phyloP scores from a whole-genome alignment of 2,329 filamentous ascomycete genomes.

The Cytospora schulzeri region DNA sequence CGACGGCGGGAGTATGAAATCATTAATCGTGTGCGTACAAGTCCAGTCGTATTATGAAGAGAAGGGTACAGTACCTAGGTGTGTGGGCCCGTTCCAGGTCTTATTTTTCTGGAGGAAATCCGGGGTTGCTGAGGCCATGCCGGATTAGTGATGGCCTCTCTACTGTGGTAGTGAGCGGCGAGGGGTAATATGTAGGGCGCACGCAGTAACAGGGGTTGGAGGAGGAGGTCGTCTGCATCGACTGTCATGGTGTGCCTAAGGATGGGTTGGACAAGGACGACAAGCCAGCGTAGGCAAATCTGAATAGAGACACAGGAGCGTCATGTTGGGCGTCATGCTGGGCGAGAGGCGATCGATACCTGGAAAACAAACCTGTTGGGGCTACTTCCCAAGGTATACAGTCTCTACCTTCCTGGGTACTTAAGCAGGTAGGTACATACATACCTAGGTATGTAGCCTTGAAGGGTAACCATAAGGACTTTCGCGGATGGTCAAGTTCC shows the following conservation, averaged over 20 bases:
- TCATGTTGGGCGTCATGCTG: too few species aligned
- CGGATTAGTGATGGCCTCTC: conserved; percentile 12
- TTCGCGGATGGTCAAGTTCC: too few species aligned
- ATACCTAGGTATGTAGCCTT: too few species aligned
- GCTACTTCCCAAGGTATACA: too few species aligned
- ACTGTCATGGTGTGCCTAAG: background rate
- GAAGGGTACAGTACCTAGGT: background rate
- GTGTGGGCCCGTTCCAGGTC: conserved; percentile 19
- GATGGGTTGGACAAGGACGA: background rate
- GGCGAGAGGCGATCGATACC: too few species aligned
- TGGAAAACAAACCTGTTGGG: too few species aligned
- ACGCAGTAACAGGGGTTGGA: background rate
- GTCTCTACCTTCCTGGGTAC: too few species aligned
- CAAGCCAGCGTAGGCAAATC: too few species aligned
- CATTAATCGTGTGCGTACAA: background rate
- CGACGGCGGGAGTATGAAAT: background rate
- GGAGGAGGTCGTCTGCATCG: background rate
- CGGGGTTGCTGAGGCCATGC: conserved; percentile 24
- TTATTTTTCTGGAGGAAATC: conserved; percentile 28
- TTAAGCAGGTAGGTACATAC: too few species aligned
- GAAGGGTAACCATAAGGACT: too few species aligned
- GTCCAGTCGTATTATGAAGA: background rate
- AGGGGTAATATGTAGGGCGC: conserved; percentile 11
- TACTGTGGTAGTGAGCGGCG: conserved; percentile 11
- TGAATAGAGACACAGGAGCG: too few species aligned